Evolutionary conservation across 139 green algal species (phyloP).

Genomic region (Tetradesmus lagerheimii): DNA sequence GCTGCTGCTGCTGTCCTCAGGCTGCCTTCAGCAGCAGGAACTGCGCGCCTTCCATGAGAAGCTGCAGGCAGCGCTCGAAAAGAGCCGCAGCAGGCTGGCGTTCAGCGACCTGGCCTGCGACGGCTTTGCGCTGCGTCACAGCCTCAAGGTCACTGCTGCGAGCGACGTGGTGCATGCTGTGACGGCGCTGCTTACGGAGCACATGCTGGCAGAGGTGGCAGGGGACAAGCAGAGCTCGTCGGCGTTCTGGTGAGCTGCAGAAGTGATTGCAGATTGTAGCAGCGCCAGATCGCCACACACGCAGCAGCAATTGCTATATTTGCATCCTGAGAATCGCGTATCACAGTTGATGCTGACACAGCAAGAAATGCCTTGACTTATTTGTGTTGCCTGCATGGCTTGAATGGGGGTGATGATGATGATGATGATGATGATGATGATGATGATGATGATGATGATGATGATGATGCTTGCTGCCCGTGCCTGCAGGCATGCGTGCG

Average conservation of each 20-base stretch:
- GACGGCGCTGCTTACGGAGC: conserved; percentile 47
- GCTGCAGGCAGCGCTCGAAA: neutral
- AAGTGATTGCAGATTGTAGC: neutral
- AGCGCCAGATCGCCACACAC: no score
- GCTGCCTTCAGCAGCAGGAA: neutral
- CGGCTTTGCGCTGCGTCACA: conserved; percentile 31
- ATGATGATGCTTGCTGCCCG: neutral
- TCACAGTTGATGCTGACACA: no score
- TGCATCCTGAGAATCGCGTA: no score
- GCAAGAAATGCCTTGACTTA: no score
- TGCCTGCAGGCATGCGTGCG: conserved; percentile 20
- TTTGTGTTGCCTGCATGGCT: neutral
- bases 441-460: neutral
- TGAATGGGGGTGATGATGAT: neutral
- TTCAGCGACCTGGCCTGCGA: conserved; percentile 12
- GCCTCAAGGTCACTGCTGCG: neutral
- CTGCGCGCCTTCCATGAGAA: neutral
- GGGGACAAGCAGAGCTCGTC: conserved; percentile 3
- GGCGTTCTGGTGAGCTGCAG: conserved; percentile 17
- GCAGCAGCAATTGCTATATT: no score
- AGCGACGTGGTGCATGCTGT: conserved; percentile 53
- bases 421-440: neutral
- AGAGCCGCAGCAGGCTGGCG: neutral
- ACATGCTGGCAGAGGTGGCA: conserved; percentile 54
- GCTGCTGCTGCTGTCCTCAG: neutral